These are phyloP conservation scores for Yamagishiella unicocca DNA, from an alignment of 139 green algal species.

Conservation along the genomic window DNA sequence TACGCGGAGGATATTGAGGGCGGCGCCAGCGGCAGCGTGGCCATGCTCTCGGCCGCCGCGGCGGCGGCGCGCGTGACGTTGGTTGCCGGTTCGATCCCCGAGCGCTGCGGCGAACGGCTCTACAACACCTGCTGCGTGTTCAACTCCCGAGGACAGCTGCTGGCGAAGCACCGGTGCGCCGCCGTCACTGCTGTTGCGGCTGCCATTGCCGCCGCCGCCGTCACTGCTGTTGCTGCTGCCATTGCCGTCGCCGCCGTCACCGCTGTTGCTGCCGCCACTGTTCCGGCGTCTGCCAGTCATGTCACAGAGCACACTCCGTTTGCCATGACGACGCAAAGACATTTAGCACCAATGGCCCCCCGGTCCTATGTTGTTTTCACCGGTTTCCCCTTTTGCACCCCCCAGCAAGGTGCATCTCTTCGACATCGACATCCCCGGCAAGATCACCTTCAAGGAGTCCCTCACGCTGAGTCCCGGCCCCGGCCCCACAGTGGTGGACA, in stretches of 20 bases:
- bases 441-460: slow-evolving; percentile 98
- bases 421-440: slow-evolving; percentile 99
- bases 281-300: too few species aligned
- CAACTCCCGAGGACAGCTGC: slow-evolving; percentile 76
- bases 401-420: slow-evolving; percentile 95
- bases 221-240: too few species aligned
- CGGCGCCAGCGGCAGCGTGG: slow-evolving; percentile 62
- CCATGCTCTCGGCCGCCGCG: slow-evolving; percentile 39
- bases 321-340: too few species aligned
- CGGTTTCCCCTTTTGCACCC: too few species aligned
- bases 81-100: slow-evolving; percentile 91
- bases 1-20: slow-evolving; percentile 94
- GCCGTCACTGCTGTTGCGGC: too few species aligned
- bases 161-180: slow-evolving; percentile 91
- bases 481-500: slow-evolving; percentile 87
- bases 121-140: slow-evolving; percentile 99
- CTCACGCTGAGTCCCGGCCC: slow-evolving; percentile 88
- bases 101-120: slow-evolving; percentile 79
- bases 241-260: too few species aligned
- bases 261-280: too few species aligned
- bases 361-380: not conserved
- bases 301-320: too few species aligned
- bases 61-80: slow-evolving; percentile 60
- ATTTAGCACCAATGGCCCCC: too few species aligned
- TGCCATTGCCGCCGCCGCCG: too few species aligned